Evolutionary conservation across 768 basidiomycete genomes (phyloP), one percentile per base, ranked within the genome.

Genomic region (Lactifluus rugatus): DNA sequence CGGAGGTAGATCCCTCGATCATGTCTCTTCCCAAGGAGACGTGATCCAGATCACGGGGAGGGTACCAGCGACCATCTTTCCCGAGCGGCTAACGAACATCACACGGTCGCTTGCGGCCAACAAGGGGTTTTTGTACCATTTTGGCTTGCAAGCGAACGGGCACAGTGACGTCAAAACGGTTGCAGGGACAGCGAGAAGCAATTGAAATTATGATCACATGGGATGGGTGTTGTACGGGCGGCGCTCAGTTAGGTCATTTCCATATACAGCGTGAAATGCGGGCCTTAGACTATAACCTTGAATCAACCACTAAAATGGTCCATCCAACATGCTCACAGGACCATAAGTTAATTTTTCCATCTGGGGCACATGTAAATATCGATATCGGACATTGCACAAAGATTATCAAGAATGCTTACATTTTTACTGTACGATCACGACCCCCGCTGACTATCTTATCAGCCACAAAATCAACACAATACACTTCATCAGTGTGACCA

Each of bases 371-470:
- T 17, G 26, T 4, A 41, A 28, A 25, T 3, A 14, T 9, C 23
- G 3, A 7, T 7, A 14, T 59, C 32, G 54, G 58, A 5, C n/a
- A 28, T 21, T 16, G 28, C 42, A 23, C 5, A 14, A 54, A 28
- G 31, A 36, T 7, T 2, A 11, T 8, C 23, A 4, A 4, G 25
- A 23, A 14, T 17, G 74, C 90, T 64, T 68, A 96, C 91, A 98
- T 97, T 74, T 96, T 96, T 11, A 97, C 83, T 19, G 82, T 87
- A 65, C 83, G 81, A 72, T 98, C 95, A 45, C 88, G 75, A 14
- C 95, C 95, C n/a, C 94, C 95, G 68, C 92, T 95, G 63, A 96
- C 93, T n/a, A 97, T 81, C 70, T 99, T 99, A 74, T 99, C 95
- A 0, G 93, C 94, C 1, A 99, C 94, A 68, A 96, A 99, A 71